Evolutionary conservation across 116 monocot genomes (phyloP).

Genomic region (Iris pallida): DNA sequence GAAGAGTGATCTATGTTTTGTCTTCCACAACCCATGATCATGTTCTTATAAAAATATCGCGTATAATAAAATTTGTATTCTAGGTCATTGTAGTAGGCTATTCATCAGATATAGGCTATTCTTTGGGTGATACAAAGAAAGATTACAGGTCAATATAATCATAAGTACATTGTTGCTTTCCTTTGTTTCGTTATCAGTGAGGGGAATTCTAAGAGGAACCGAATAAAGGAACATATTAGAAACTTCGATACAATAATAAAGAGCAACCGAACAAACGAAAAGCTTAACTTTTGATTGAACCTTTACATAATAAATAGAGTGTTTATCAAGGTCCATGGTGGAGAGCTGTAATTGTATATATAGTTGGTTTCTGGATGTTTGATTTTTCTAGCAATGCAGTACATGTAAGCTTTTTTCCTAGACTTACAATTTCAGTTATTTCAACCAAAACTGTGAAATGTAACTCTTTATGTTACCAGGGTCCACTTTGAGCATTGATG

Average conservation of each 20-base stretch:
- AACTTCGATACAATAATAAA: not conserved
- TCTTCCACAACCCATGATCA: no score
- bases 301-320: constrained; percentile 20
- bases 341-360: constrained; percentile 50
- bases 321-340: constrained; percentile 51
- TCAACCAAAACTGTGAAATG: no score
- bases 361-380: constrained; percentile 66
- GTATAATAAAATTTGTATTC: not conserved
- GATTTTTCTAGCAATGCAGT: constrained; percentile 68
- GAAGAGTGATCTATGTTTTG: no score
- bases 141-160: constrained; percentile 33
- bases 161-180: not conserved
- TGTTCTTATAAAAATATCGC: no score
- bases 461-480: constrained; percentile 18
- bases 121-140: constrained; percentile 51
- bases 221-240: not conserved
- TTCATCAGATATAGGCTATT: constrained; percentile 57
- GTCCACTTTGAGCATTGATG: constrained; percentile 65
- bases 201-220: no score
- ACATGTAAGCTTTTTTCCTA: constrained; percentile 25
- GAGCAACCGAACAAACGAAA: not conserved
- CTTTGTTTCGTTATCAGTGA: not conserved
- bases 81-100: constrained; percentile 48
- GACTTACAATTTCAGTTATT: no score
- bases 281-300: no score